Base-by-base conservation (phyloP, 108 stramenopile genomes). In the Chaetoceros muelleri region DNA sequence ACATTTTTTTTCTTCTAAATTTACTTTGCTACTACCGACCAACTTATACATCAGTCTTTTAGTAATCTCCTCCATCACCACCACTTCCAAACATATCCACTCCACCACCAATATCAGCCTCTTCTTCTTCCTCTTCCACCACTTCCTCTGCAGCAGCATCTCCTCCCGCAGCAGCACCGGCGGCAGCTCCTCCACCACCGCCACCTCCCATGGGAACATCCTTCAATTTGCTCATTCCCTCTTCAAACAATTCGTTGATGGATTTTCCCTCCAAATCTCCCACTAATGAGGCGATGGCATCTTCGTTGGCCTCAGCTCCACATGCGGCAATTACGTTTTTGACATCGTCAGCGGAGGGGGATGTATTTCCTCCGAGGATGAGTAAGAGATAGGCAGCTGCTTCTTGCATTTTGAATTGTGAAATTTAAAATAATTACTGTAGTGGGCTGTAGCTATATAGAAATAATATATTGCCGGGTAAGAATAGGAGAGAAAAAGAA, bases 181-280 rank as follows among this genome's bases (percentile, higher is more conserved):
- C 75, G 7, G 46, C 75, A 20, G 60, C 73, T 1, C 85, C 87
- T 19, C 85, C 87, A 17, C 83, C 91, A 24, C 86, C 90, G 30
- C 90, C 90, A 52, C 90, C 91, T 52, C 92, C 92, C 74, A 93
- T 79, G 30, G 87, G 87, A 18, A 93, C 85, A 74, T 93, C 87
- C 84, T 93, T 93, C 67, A 93, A 57, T 61, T 87, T 87, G 53
- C 71, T 87, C 82, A 87, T 82, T 58, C 92, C 92, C 10, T 71
- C 82, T 28, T 77, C 82, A 50, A 90, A 55, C 53, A 93, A 55
- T 53, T 84, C 92, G 60, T 85, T 80, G 28, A 90, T 54, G 66
- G 85, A 79, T 73, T 93, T 93, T 56, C 87, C 92, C 44, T 84
- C 87, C 29, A 87, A 34, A 53, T 85, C 87, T 17, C 71, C 82